Conservation (phyloP, 2,329 filamentous ascomycete genomes). For the Claviceps cyperi region DNA sequence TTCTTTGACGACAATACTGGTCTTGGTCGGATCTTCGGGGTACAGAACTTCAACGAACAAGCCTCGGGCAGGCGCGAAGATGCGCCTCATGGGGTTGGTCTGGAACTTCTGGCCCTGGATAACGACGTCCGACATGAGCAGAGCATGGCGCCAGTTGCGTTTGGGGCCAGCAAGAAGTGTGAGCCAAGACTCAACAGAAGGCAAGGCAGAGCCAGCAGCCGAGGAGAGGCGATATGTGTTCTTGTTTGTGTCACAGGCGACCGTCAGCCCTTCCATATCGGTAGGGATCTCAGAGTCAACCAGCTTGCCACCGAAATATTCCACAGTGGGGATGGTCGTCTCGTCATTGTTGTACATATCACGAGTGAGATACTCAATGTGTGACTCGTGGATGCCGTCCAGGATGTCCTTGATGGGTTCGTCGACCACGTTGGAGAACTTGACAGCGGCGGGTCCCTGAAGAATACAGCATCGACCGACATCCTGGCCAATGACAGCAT, state of each 20-base stretch:
- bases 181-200: constrained; percentile 72
- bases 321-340: constrained; percentile 63
- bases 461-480: constrained; percentile 93
- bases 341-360: constrained; percentile 70
- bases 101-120: constrained; percentile 95
- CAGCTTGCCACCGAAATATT: constrained; percentile 90
- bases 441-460: constrained; percentile 84
- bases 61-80: constrained; percentile 74
- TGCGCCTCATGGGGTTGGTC: constrained; percentile 85
- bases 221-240: constrained; percentile 72
- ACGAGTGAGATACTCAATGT: constrained; percentile 64
- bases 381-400: constrained; percentile 74
- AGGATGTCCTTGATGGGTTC: constrained; percentile 93
- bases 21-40: constrained; percentile 71
- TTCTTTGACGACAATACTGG: constrained; percentile 75
- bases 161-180: constrained; percentile 71
- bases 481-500: constrained; percentile 90
- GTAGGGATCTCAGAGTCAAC: constrained; percentile 55
- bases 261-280: constrained; percentile 74
- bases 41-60: constrained; percentile 78
- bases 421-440: constrained; percentile 77
- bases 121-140: constrained; percentile 86
- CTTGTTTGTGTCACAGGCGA: constrained; percentile 65
- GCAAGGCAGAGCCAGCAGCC: constrained; percentile 58
- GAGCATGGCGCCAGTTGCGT: constrained; percentile 86